Evolutionary conservation across 495 filamentous ascomycete genomes (phyloP), one percentile per base, ranked within the genome.

Genomic region (Aspergillus diversus): DNA sequence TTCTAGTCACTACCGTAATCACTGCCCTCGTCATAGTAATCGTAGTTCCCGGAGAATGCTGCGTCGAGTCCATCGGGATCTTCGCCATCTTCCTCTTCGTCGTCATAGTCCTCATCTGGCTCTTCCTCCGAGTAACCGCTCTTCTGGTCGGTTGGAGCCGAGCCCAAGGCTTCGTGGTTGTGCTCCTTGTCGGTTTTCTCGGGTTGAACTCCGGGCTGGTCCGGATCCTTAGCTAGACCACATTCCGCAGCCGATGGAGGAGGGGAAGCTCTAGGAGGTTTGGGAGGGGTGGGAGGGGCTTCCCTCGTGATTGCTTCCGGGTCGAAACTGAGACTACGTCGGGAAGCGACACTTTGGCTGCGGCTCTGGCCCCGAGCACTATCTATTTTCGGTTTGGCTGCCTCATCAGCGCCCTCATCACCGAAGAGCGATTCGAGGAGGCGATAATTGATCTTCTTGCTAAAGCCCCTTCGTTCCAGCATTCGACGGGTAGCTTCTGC

Each of bases 361-460:
- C 77, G 73, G 49, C 75, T 80, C 42, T 68, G 72, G 58, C 74
- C 77, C 32, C 77, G 73, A 52, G 69, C 31, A 53, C 66, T 75
- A 47, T 77, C 76, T 49, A 49, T 53, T 62, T 79, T 76, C 7
- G 75, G 46, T 32, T 73, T 73, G 34, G 68, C 70, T 5, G 58
- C 52, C n/a, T 75, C 72, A 6, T 65, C 67, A 12, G 54, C 61
- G 7, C 68, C 72, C 59, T 76, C 75, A 43, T 74, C 70, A 11
- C 74, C 77, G 56, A 76, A 81, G 0, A 81, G 51, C 0, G 71
- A 72, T 57, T 87, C 82, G 34, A 92, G 82, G 12, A 86, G 81
- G 47, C 86, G 86, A 70, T 96, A 96, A 61, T 96, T 92, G 66
- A 97, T 92, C 67, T 92, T 90, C 70, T 88, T 92, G 66, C 86